A percentile compares a stretch with the other conserved stretches of the same genome.
Conservation (phyloP, 1,284 basidiomycete genomes). For the Fistulina hepatica region DNA sequence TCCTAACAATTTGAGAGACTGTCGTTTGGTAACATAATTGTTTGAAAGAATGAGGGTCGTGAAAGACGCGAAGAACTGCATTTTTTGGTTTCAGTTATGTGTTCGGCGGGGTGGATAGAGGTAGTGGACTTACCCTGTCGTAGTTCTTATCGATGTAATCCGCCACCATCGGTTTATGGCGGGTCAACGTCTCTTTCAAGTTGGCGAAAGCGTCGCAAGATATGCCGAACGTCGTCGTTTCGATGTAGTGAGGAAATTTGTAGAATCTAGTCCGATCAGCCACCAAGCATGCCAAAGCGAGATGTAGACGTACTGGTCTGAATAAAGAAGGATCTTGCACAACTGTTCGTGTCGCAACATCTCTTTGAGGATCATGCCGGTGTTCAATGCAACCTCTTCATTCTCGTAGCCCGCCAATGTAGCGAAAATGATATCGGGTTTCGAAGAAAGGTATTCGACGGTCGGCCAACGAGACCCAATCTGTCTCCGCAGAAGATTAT, state of each 20-base stretch:
- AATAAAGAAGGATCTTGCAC: conserved; percentile 84
- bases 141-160: conserved; percentile 95
- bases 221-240: conserved; percentile 95
- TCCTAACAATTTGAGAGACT: conserved; percentile 95
- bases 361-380: conserved; percentile 96
- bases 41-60: conserved; percentile 83
- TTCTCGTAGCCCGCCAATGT: conserved; percentile 87
- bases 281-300: conserved; percentile 1
- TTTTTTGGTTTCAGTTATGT: conserved; percentile 5
- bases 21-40: conserved; percentile 99
- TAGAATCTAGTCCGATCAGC: conserved; percentile 63
- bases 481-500: conserved; percentile 87
- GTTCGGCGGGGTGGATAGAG: conserved; percentile 1
- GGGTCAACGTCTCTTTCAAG: conserved; percentile 91
- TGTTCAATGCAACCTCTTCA: conserved; percentile 92
- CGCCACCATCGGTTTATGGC: conserved; percentile 96
- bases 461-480: conserved; percentile 91
- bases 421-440: conserved; percentile 84
- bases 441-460: conserved; percentile 83
- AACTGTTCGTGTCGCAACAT: conserved; percentile 93
- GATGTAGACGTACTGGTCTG: conserved; percentile 66
- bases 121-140: conserved; percentile 57
- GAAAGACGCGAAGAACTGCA: conserved; percentile 91
- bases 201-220: conserved; percentile 97
- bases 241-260: conserved; percentile 93